Evolutionary conservation across 352 stramenopile species (phyloP), one percentile per base, ranked within the genome.

Genomic region (Hyaloperonospora brassicae): DNA sequence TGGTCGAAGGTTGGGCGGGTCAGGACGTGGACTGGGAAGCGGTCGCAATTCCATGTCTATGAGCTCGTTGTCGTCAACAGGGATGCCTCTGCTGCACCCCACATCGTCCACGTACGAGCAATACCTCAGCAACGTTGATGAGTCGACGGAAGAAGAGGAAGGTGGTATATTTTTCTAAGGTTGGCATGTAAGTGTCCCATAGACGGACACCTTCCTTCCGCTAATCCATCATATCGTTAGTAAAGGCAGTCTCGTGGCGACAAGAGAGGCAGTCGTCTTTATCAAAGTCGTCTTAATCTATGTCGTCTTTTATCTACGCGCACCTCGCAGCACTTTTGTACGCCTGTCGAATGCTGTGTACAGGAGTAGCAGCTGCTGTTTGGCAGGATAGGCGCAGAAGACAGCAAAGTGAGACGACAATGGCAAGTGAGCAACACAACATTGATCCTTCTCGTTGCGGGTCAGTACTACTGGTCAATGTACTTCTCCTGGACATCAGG

Each of bases 71-170:
- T 89, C 83, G 34, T 83, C 63, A 17, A 76, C 70, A 13, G 70
- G 66, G 5, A 82, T 73, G 49, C 64, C 59, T 30, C 72, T 72
- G 43, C 61, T 84, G 38, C 68, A 81, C 25, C 68, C 74, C 21
- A 88, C 80, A 34, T 89, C 80, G 31, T 82, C 81, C 24, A 91
- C 83, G 10, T 93, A 91, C 59, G 83, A 91, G 60, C 80, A 91
- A 51, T 93, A 93, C 55, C 83, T 93, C 40, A 91, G 75, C 67
- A 89, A 91, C 66, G 86, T 93, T 57, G 75, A 87, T 56, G 82
- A 91, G 58, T 79, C 72, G 60, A 80, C 74, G 35, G 82, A 90
- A 61, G 55, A 69, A 41, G 82, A 93, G 60, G 70, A 84, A 59
- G 82, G 78, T 36, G 83, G 83, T 24, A 93, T 93, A 57, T 91